A percentile compares a stretch with the other conserved stretches of the same genome.
Conservation (phyloP, 495 filamentous ascomycete species). For the Penicillium ucsense region DNA sequence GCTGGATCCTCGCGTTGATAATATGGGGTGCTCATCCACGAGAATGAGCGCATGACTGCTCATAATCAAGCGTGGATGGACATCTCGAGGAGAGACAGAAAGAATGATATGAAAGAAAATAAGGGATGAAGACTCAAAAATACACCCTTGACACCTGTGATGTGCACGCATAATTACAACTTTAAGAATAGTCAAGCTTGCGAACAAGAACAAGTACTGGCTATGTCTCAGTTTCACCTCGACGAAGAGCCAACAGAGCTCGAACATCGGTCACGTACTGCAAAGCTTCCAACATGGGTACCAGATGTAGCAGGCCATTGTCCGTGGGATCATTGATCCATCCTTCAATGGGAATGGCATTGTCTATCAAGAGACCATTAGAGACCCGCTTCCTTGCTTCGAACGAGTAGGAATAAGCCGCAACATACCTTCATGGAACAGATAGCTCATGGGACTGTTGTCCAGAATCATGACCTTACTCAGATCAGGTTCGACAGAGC, state of each 20-base stretch:
- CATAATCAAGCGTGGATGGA: constrained; percentile 4
- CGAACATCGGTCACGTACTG: constrained; percentile 95
- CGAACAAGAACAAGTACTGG: neutral
- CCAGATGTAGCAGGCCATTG: constrained; percentile 82
- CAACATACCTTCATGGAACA: constrained; percentile 86
- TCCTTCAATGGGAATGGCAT: constrained; percentile 28
- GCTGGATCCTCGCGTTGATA: neutral
- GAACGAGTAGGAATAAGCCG: neutral
- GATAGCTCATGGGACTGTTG: constrained; percentile 95
- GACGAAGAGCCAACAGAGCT: constrained; percentile 74
- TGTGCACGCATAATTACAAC: constrained; percentile 9
- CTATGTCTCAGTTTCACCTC: constrained; percentile 59
- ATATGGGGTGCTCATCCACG: too few relatives aligned
- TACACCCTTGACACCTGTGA: constrained; percentile 16
- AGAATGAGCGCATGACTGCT: too few relatives aligned
- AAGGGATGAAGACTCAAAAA: neutral
- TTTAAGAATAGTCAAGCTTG: neutral
- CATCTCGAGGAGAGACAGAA: constrained; percentile 7
- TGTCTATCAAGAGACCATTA: constrained; percentile 15
- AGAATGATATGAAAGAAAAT: neutral
- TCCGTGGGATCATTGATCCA: constrained; percentile 46
- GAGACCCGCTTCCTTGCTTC: neutral
- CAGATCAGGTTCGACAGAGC: constrained; percentile 88
- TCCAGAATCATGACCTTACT: constrained; percentile 98
- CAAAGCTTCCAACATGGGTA: constrained; percentile 88